Base-by-base conservation (phyloP, 2,329 filamentous ascomycete species). In the Elsinoe australis region DNA sequence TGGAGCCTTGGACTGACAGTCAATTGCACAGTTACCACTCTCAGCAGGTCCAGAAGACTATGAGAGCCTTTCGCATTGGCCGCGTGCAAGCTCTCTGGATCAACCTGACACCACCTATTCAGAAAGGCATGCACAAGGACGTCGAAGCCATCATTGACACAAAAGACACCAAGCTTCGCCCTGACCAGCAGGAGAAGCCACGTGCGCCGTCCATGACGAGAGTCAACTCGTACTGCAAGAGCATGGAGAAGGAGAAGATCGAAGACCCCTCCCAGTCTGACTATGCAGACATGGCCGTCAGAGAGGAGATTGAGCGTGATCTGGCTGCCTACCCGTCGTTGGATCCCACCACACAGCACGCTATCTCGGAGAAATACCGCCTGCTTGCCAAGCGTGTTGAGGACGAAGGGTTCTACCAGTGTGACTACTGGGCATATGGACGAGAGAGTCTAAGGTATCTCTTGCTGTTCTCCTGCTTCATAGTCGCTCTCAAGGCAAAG, bases 31-130 rank as follows among this genome's bases (percentile, higher is more conserved):
- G 78, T 54, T 81, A 79, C 61, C 79, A 82, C 59, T 72, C 69
- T 31, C 63, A 66, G 32, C 63, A 67, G 47, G 76, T 76, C 10
- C 61, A 79, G 22, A 66, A 69, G 41, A 73, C 71, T 44, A 80
- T 82, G 76, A 74, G 72, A 60, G 70, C 72, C 56, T 80, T 73
- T 63, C 75, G 75, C 55, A 78, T 82, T 55, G 79, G 78, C 55
- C 73, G 71, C 57, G 73, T 75, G 38, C 58, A 64, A 48, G 70
- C 73, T 53, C 71, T 71, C 29, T 82, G 78, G 78, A 63, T 65
- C 52, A 79, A 78, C 64, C 67, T 73, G 55, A 73, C 71, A 54
- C 78, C 79, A 49, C 79, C 79, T 54, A 80, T 82, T 52, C 70
- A 73, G 58, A 26, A 24, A 42, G 38, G 21, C 12, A 17, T 24